Evolutionary conservation across 345 rosid genomes (phyloP).

Genomic region (Theobroma cacao): DNA sequence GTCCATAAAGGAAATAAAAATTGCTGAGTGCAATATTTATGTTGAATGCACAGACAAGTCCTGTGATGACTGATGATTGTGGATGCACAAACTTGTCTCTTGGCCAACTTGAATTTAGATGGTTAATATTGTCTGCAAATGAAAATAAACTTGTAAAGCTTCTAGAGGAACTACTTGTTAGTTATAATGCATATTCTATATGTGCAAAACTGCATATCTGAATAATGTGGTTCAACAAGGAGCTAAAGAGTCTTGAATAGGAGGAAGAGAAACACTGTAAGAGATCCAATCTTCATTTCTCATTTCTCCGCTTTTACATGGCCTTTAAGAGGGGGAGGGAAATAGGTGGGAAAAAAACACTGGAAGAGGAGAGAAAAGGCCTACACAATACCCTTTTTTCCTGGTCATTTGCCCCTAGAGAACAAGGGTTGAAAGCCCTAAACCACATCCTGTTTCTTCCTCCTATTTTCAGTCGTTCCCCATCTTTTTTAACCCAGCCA

Average conservation of each 20-base stretch:
- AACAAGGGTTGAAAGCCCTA: background rate
- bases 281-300: background rate
- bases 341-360: background rate
- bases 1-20: no score
- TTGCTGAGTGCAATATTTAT: no score
- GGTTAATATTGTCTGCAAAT: background rate
- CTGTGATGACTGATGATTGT: background rate
- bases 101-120: background rate
- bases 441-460: background rate
- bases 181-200: no score
- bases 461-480: background rate
- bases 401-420: background rate
- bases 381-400: background rate
- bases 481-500: background rate
- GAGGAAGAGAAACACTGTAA: background rate
- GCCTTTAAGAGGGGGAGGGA: background rate
- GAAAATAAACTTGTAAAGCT: background rate
- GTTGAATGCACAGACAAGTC: background rate
- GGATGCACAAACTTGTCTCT: background rate
- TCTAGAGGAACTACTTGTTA: background rate
- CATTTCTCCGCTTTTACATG: background rate
- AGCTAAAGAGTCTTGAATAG: background rate
- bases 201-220: background rate
- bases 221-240: background rate
- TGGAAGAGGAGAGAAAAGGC: background rate